These are phyloP conservation scores for thale cress (Arabidopsis thaliana) DNA, from an alignment of 345 rosid genomes.

Conservation along the genomic window DNA sequence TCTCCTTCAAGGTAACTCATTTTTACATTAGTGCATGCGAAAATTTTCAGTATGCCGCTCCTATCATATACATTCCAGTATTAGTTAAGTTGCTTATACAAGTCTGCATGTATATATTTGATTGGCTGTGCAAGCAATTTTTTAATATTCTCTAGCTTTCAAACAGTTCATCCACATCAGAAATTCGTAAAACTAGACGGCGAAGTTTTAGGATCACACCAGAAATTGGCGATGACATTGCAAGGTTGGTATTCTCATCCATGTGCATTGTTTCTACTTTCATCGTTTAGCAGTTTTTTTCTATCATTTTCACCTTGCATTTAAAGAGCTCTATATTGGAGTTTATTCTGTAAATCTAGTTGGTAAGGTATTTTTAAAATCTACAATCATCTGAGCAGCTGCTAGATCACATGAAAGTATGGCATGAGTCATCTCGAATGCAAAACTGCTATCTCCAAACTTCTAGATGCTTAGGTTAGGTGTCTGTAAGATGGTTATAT, in stretches of 20 bases:
- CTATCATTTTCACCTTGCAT: constrained; percentile 25
- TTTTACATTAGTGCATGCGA: constrained; percentile 23
- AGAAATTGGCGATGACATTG: constrained; percentile 98
- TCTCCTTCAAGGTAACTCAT: constrained; percentile 72
- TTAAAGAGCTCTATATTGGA: constrained; percentile 11
- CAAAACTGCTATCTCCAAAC: constrained; percentile 12
- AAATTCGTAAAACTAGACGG: constrained; percentile 81
- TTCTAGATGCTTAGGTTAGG: constrained; percentile 31
- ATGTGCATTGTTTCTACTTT: constrained; percentile 24
- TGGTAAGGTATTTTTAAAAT: constrained; percentile 15
- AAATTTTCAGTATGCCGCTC: constrained; percentile 1
- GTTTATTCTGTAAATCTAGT: constrained; percentile 14
- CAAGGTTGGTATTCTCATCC: constrained; percentile 64
- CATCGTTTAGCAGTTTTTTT: constrained; percentile 32
- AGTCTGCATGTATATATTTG: constrained; percentile 4
- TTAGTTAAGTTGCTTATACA: constrained; percentile 18
- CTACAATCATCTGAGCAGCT: constrained; percentile 16
- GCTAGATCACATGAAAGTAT: constrained; percentile 15
- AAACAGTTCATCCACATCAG: constrained; percentile 81
- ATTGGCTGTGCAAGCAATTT: constrained; percentile 34
- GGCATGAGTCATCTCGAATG: constrained; percentile 23
- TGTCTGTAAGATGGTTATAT: constrained; percentile 17
- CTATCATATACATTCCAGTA: not conserved
- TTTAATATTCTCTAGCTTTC: constrained; percentile 50
- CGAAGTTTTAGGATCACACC: constrained; percentile 96